Evolutionary conservation across 495 filamentous ascomycete species (phyloP), one percentile per base, ranked within the genome.

Genomic region (Penicillium cataractarum): DNA sequence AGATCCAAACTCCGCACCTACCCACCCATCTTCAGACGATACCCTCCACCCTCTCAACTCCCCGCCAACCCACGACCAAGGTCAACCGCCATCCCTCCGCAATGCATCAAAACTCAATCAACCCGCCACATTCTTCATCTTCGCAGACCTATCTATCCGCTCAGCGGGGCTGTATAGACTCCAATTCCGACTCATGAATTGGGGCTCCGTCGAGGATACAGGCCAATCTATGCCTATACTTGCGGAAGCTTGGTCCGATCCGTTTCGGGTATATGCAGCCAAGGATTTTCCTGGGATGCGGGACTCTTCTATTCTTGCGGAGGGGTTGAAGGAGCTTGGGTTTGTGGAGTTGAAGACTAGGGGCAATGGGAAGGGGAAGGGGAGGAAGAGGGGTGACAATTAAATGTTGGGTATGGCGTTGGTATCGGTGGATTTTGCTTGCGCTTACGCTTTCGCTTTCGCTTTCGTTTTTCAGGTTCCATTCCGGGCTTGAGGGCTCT

Each of bases 211-310:
- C 1, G 74, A 77, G 55, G 78, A 81, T 63, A 78, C 77, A n/a
- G 89, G 89, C 0, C 81, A 83, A 48, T 82, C 78, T 40, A 84
- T 83, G 33, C 84, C 87, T 12, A 86, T 91, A 26, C 78, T 90
- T 6, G 86, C 88, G 0, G 81, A 85, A 32, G 83, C 83, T 17
- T 87, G 90, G 84, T 93, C 89, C 62, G 87, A 92, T 44, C 78
- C 87, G 9, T 97, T 98, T 71, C 87, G 88, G 24, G 95, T 97
- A 22, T 97, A 89, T 73, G 92, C 92, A 21, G 92, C 94, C n/a
- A 97, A 97, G 72, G 94, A 97, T 73, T 98, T 98, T 64, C 92
- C 92, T 0, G 94, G 95, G 8, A 97, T 98, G 95, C 80, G 87
- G 57, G 87, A 79, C 33, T 81, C 79, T 3, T 78, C 75, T 6